Percentiles rank a stretch among this genome's conserved stretches.
Conservation (phyloP, 2,329 filamentous ascomycete genomes). For the Penicillium freii region DNA sequence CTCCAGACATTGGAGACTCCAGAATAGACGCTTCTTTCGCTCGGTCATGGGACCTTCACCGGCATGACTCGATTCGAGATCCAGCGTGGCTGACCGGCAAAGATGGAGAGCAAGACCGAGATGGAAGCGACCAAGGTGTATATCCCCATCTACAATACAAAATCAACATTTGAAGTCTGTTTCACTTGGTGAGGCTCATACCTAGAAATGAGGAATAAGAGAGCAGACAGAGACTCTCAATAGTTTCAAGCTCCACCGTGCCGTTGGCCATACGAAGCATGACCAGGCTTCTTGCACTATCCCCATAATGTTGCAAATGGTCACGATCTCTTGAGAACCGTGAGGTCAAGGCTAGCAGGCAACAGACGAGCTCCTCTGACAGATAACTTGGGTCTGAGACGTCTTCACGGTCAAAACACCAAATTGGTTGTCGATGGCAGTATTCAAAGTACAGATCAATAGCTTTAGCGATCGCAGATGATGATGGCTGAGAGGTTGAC, state of each 20-base stretch:
- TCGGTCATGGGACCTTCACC: conserved; percentile 39
- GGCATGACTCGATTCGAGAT: conserved; percentile 43
- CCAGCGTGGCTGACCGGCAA: conserved; percentile 52
- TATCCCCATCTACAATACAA: conserved; percentile 47
- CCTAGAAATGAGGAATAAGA: conserved; percentile 53
- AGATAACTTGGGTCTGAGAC: conserved; percentile 28
- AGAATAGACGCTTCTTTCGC: conserved; percentile 52
- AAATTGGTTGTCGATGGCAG: conserved; percentile 40
- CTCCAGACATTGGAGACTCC: conserved; percentile 53
- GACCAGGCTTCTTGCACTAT: conserved; percentile 36
- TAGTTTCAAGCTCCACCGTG: conserved; percentile 50
- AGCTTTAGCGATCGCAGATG: conserved; percentile 24
- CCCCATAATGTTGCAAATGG: conserved; percentile 37
- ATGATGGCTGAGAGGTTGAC: conserved; percentile 22
- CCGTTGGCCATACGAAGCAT: conserved; percentile 55
- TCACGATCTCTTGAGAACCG: conserved; percentile 33
- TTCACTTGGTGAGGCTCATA: conserved; percentile 22
- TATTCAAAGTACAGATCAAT: conserved; percentile 38
- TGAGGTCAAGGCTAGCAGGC: conserved; percentile 34
- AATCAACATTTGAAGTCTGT: neutral
- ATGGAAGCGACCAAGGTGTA: conserved; percentile 52
- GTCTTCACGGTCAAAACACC: conserved; percentile 38
- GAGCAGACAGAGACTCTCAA: conserved; percentile 53
- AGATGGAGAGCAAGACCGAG: conserved; percentile 53
- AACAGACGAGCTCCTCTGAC: conserved; percentile 36